Base-by-base conservation (phyloP, 352 stramenopile species). In the Phytophthora crassamura region DNA sequence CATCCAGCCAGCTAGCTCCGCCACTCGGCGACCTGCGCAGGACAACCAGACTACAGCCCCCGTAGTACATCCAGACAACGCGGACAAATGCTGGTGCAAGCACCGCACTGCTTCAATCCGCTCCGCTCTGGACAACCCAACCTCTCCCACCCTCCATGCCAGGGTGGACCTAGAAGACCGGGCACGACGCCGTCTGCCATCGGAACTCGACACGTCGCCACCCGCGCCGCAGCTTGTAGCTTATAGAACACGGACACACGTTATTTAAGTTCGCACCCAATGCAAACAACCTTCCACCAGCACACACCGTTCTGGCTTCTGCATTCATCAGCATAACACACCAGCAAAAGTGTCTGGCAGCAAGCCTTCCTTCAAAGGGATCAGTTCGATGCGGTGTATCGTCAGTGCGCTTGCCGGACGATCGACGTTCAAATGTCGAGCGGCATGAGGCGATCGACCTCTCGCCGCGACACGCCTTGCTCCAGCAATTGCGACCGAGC, bases 251-350 rank as follows among this genome's bases (percentile, higher is more conserved):
- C 33, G 22, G 3, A 52, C 43, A 59, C 59, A 57, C 56, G 45
- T 43, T 75, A 75, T 75, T 75, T 75, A 75, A 69, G 57, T 52
- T 55, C 63, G 54, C 51, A 59, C 36, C 45, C 20, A 72, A 69
- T 50, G 62, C 62, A 50, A 12, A 75, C 50, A 69, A 25, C 22
- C 45, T 65, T 75, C 28, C 41, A 64, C 40, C 61, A 51, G 6
- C 57, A 55, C 55, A 55, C 22, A 58, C 48, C 16, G 20, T 57
- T 58, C 28, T 68, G 16, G 14, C n/a, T 45, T 62, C 18, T 30
- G 20, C 30, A 69, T 53, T 58, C 38, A 59, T 43, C 50, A 59
- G 42, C 38, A 57, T 35, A 51, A 51, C 48, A 40, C 32, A 28
- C 14, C 43, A 68, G 28, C 34, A 56, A 69, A 14, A 45, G 15